These are phyloP conservation scores for Trichosporon sp. DNA, from an alignment of 1,284 basidiomycete genomes.

Conservation along the genomic window DNA sequence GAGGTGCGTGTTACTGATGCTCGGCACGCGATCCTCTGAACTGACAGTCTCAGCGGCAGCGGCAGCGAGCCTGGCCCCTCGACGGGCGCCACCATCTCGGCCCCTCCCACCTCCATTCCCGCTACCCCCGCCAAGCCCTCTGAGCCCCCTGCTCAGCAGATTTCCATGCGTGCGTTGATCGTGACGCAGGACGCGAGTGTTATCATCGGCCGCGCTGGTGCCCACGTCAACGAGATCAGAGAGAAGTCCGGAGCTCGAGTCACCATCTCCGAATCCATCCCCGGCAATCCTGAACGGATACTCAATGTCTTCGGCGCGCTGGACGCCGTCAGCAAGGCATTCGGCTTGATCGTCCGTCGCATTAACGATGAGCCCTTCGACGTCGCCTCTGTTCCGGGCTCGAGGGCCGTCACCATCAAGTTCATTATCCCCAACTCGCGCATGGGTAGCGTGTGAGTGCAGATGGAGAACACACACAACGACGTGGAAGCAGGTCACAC, in stretches of 20 bases:
- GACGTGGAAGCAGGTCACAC: neutral
- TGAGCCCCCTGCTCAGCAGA: slow-evolving; percentile 57
- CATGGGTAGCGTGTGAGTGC: slow-evolving; percentile 84
- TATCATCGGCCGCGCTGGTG: slow-evolving; percentile 95
- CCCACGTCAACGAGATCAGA: slow-evolving; percentile 97
- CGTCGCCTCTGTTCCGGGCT: slow-evolving; percentile 94
- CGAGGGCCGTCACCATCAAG: slow-evolving; percentile 97
- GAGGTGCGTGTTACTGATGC: slow-evolving; percentile 38
- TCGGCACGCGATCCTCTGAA: neutral
- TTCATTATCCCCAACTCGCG: slow-evolving; percentile 99
- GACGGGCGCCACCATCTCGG: slow-evolving; percentile 33
- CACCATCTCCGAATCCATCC: slow-evolving; percentile 93
- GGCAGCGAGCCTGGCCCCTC: slow-evolving; percentile 43
- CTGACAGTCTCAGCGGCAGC: slow-evolving; percentile 18
- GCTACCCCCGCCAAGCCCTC: slow-evolving; percentile 44
- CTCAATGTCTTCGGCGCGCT: slow-evolving; percentile 95
- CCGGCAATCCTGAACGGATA: slow-evolving; percentile 97
- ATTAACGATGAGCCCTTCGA: slow-evolving; percentile 99
- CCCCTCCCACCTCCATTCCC: slow-evolving; percentile 41
- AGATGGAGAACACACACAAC: no score
- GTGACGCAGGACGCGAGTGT: slow-evolving; percentile 99
- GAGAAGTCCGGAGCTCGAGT: slow-evolving; percentile 95
- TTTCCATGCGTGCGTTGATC: slow-evolving; percentile 93
- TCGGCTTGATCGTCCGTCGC: slow-evolving; percentile 95
- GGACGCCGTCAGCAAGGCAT: slow-evolving; percentile 99